phyloP scores from a whole-genome alignment of 164 flowering plant species.

The Macadamia tetraphylla region DNA sequence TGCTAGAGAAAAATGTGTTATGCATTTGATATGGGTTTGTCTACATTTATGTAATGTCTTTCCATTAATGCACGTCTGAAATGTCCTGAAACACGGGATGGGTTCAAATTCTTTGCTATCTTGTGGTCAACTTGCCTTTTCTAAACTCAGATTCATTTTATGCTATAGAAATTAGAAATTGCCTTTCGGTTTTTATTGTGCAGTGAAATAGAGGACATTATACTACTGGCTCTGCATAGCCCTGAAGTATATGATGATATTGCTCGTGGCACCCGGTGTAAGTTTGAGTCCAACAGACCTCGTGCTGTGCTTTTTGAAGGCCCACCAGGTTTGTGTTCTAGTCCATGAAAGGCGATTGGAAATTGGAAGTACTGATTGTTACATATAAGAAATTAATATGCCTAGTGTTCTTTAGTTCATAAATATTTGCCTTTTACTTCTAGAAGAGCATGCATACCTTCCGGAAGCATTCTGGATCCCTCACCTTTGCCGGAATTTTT shows the following conservation, averaged over 20 bases:
- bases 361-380: too few species aligned
- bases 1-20: too few species aligned
- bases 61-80: not conserved
- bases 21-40: too few species aligned
- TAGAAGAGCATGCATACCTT: too few species aligned
- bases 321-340: conserved; percentile 73
- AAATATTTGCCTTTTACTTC: too few species aligned
- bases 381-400: too few species aligned
- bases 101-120: not conserved
- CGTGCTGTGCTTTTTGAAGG: conserved; percentile 98
- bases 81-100: not conserved
- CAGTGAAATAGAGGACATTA: conserved; percentile 88
- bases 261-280: conserved; percentile 88
- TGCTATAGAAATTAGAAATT: not conserved
- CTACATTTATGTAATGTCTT: too few species aligned
- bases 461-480: too few species aligned
- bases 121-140: not conserved
- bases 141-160: not conserved
- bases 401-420: too few species aligned
- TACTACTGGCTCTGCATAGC: conserved; percentile 72
- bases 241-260: conserved; percentile 92
- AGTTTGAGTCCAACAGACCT: conserved; percentile 94
- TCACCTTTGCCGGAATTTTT: too few species aligned
- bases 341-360: not conserved
- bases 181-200: conserved; percentile 4